These are phyloP conservation scores for Marasmius fiardii DNA, from an alignment of 1,284 basidiomycete species.

Conservation along the genomic window DNA sequence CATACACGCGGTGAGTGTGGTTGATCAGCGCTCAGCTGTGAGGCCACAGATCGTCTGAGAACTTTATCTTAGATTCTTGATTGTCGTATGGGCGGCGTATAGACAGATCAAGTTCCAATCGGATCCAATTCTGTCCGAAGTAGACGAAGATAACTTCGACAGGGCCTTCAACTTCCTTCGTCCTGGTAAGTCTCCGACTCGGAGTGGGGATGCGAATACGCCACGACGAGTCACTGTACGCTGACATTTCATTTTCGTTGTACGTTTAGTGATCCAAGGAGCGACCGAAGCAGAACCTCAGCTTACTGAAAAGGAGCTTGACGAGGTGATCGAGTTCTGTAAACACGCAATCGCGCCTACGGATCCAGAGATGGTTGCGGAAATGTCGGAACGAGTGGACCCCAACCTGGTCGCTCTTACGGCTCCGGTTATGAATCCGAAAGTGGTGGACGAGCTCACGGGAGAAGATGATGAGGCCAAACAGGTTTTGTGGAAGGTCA, in stretches of 20 bases:
- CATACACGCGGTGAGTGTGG: constrained; percentile 36
- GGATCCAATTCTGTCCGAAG: constrained; percentile 37
- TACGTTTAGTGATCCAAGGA: constrained; percentile 21
- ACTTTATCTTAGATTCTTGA: constrained; percentile 38
- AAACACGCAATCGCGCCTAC: constrained; percentile 18
- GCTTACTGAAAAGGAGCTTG: constrained; percentile 16
- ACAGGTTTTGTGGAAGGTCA: constrained; percentile 16
- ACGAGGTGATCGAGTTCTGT: constrained; percentile 22
- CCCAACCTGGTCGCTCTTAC: constrained; percentile 10
- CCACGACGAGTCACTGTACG: too few species aligned
- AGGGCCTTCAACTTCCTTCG: constrained; percentile 44
- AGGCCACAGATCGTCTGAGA: too few species aligned
- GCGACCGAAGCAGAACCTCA: constrained; percentile 16
- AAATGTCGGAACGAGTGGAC: constrained; percentile 15
- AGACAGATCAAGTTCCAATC: constrained; percentile 44
- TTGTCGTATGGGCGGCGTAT: constrained; percentile 50
- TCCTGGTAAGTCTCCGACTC: constrained; percentile 43
- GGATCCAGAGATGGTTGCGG: constrained; percentile 17
- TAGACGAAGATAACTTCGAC: constrained; percentile 49
- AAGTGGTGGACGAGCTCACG: constrained; percentile 8
- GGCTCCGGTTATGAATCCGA: constrained; percentile 13
- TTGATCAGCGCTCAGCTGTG: too few species aligned
- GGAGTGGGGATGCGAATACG: too few species aligned
- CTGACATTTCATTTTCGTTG: too few species aligned
- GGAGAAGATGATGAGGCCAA: constrained; percentile 19